Evolutionary conservation across 1,284 basidiomycete species (phyloP), one percentile per base, ranked within the genome.

Genomic region (Macrocystidia cucumis): DNA sequence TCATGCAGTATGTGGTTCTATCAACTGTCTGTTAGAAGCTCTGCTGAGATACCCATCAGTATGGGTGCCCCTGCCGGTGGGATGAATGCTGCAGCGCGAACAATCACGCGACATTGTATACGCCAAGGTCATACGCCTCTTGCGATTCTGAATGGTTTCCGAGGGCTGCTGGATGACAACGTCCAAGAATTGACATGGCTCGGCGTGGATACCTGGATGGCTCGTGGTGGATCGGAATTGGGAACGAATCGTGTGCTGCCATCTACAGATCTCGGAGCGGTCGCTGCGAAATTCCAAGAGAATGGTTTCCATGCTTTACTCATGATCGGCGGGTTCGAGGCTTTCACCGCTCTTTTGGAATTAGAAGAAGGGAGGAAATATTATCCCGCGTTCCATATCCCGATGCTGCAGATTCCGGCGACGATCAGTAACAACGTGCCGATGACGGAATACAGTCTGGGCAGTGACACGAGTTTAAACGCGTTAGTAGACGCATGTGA

Each of bases 371-470:
- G 78, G 7, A 67, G 92, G 46, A 74, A 80, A 45, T 60, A 78
- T 50, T 96, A 98, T 58, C 89, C 91, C 12, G 77, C 86, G 34
- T 90, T 98, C 70, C 82, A 92, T 48, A 88, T 97, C 45, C 92
- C 92, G 17, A 87, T 96, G 75, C 82, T 82, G 23, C 91, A 95
- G 55, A 67, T 97, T 3, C 92, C 92, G 2, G 93, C 93, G 20
- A 98, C 93, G 31, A 84, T 99, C 52, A 92, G 88, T 44, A 98
- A 98, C 67, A 99, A 99, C 49, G 92, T 99, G 4, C 95, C 96
- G 1, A 60, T 98, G 64, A 97, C 92, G 39, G 93, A 98, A 58
- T 92, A 90, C 59, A 93, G 90, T 55, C 65, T 98, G 36, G 95
- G 95, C 9, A 88, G 83, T 43, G 95, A 98, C 55, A 98, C 95